Evolutionary conservation across 108 stramenopile genomes (phyloP), one percentile per base, ranked within the genome.

Genomic region (Halocafeteria seosinensis): DNA sequence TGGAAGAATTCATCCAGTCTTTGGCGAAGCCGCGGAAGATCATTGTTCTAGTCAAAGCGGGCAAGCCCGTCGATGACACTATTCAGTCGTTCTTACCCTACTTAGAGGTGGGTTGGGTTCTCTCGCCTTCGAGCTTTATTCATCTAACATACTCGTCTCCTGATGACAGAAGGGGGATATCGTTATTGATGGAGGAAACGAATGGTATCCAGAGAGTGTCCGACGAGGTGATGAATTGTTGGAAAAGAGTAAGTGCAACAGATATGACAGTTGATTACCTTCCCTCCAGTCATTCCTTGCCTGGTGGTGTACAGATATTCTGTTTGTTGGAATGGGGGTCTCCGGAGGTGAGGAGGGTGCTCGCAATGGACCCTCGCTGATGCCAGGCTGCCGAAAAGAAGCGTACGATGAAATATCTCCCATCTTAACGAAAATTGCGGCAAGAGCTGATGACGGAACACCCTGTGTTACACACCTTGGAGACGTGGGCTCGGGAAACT

Each of bases 331-430:
- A 24, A 93, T 94, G 92, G 95, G 95, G n/a, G 91, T 98, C 69
- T 85, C 83, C 21, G 95, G 95, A 17, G 95, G 95, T 50, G 95
- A 94, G 70, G 95, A 94, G 73, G 95, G 95, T 17, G 95, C 95
- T 1, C 78, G 95, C 24, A 91, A 94, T 65, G 95, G 95, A 47
- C 95, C 95, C 5, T 77, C 78, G 55, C 81, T 98, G 28, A 98
- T 98, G 95, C 92, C 93, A n/a, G 95, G 95, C 24, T 92, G 95
- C 29, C 89, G 91, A 2, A 83, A 77, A 72, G 88, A 75, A 62
- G 95, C 92, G 24, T 98, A 84, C 68, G 93, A 93, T 65, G 37
- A 86, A 50, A 79, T 97, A 52, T 85, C 88, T 62, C 91, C 92
- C 24, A 94, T 94, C 59, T 71, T 97, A 55, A 80, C 74, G 34